Evolutionary conservation across 768 basidiomycete genomes (phyloP).

Genomic region (Pleurotus citrinopileatus): DNA sequence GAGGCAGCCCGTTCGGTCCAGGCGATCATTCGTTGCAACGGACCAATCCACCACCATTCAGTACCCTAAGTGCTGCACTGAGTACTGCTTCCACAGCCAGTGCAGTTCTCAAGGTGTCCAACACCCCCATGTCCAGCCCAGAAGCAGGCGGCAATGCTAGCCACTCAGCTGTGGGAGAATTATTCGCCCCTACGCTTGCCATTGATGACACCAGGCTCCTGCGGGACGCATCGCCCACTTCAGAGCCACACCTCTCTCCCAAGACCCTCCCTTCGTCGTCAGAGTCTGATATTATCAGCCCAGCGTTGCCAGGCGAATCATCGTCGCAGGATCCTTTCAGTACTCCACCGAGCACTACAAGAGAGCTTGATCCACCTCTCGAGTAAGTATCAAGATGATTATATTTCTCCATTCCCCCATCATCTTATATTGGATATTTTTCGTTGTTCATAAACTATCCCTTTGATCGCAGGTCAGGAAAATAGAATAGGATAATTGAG

Average conservation of each 20-base stretch:
- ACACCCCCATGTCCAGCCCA: constrained; percentile 10
- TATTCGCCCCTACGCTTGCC: not conserved
- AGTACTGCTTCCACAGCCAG: constrained; percentile 44
- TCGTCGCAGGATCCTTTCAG: not conserved
- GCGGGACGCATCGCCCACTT: too few relatives aligned
- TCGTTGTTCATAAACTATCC: not conserved
- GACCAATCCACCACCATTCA: constrained; percentile 39
- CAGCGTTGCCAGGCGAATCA: not conserved
- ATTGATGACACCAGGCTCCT: not conserved
- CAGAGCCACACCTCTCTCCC: not conserved
- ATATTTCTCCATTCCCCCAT: not conserved
- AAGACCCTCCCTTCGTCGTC: not conserved
- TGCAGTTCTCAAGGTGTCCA: constrained; percentile 31
- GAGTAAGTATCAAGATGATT: not conserved
- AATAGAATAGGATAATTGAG: not conserved
- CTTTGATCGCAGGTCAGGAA: constrained; percentile 3
- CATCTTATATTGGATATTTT: not conserved
- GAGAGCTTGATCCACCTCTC: not conserved
- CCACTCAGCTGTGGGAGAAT: not conserved
- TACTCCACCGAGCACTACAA: not conserved
- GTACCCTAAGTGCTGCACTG: constrained; percentile 42
- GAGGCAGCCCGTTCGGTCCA: constrained; percentile 4
- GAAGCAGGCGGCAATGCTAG: not conserved
- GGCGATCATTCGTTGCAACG: constrained; percentile 15
- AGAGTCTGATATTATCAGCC: too few relatives aligned